A percentile compares a stretch with the other conserved stretches of the same genome.
These are phyloP conservation scores for Chionographis japonica DNA, from an alignment of 106 monocot species.

Conservation along the genomic window DNA sequence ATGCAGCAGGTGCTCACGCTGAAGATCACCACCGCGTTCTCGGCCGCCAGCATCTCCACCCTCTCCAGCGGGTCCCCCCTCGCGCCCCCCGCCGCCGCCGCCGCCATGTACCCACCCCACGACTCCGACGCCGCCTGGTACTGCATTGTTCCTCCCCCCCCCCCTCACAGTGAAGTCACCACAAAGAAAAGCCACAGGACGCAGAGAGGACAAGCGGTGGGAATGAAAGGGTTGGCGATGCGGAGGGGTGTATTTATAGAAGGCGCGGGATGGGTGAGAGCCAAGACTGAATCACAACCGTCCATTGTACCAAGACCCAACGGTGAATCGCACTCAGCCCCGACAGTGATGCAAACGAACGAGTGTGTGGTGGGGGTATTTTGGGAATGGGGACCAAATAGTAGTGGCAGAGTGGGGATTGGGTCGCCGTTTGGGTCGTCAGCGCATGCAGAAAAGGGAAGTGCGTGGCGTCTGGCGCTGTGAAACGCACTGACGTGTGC, in stretches of 20 bases:
- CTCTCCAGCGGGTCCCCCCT: constrained; percentile 4
- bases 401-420: too few relatives aligned
- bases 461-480: too few relatives aligned
- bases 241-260: too few relatives aligned
- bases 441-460: constrained; percentile 16
- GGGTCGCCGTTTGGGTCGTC: not conserved
- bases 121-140: constrained; percentile 8
- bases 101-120: not conserved
- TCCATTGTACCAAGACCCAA: too few relatives aligned
- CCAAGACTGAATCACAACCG: too few relatives aligned
- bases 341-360: too few relatives aligned
- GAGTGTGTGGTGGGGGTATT: too few relatives aligned
- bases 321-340: too few relatives aligned
- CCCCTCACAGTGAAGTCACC: not conserved
- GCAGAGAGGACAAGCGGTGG: not conserved
- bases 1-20: constrained; percentile 41
- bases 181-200: not conserved
- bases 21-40: constrained; percentile 41
- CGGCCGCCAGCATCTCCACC: constrained; percentile 27
- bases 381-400: too few relatives aligned
- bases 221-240: not conserved
- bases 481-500: not conserved
- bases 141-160: constrained; percentile 2
- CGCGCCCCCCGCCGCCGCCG: not conserved
- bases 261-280: too few relatives aligned